Evolutionary conservation across 768 basidiomycete species (phyloP).

Genomic region (Tulasnella sp.): DNA sequence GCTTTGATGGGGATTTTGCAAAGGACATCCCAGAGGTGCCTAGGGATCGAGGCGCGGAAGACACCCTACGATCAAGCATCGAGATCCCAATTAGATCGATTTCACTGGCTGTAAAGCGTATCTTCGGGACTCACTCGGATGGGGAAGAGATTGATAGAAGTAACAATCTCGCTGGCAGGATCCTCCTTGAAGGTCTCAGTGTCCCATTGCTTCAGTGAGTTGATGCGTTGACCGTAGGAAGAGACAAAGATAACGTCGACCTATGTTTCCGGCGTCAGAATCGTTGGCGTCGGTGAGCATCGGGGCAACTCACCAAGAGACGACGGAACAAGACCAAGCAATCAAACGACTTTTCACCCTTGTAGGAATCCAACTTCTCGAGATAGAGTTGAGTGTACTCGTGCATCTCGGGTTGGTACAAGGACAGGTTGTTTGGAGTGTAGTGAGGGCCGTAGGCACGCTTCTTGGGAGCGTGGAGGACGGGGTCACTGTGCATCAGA

Average conservation of each 20-base stretch:
- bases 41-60: background rate
- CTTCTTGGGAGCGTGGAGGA: conserved; percentile 8
- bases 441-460: conserved; percentile 14
- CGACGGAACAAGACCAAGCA: conserved; percentile 13
- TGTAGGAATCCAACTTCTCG: conserved; percentile 8
- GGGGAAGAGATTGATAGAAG: conserved; percentile 12
- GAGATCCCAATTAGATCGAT: background rate
- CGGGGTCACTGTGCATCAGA: background rate
- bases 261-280: no score
- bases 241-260: conserved; percentile 12
- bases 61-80: background rate
- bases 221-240: conserved; percentile 16
- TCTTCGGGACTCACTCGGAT: background rate
- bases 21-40: background rate
- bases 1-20: conserved; percentile 11
- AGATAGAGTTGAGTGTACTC: conserved; percentile 1
- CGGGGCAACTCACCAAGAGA: background rate
- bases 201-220: conserved; percentile 15
- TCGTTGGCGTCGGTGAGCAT: no score
- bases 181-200: conserved; percentile 3
- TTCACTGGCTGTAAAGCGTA: background rate
- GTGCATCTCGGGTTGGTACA: conserved; percentile 14
- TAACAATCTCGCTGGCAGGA: background rate
- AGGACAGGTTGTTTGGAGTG: background rate
- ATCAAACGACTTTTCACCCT: background rate